A percentile compares a stretch with the other conserved stretches of the same genome.
Evolutionary conservation across 2,329 filamentous ascomycete species (phyloP).

Genomic region (Penicillium corylophilum): DNA sequence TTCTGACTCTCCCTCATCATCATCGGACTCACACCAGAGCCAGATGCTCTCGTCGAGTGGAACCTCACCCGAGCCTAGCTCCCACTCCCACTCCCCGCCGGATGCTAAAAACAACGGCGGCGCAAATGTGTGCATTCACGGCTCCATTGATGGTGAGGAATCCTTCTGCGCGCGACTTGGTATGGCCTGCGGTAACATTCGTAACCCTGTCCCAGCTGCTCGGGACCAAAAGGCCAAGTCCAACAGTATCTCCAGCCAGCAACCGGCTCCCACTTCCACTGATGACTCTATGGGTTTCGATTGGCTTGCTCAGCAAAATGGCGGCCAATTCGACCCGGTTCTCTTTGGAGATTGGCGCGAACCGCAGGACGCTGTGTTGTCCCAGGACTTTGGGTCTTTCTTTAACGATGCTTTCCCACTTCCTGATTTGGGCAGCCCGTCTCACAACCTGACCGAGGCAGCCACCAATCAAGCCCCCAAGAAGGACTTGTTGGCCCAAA

Average conservation of each 20-base stretch:
- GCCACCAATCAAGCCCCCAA: conserved; percentile 46
- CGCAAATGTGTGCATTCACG: conserved; percentile 29
- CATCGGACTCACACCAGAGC: conserved; percentile 48
- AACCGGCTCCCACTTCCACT: conserved; percentile 8
- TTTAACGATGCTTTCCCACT: conserved; percentile 75
- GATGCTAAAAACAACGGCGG: conserved; percentile 35
- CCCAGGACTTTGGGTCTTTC: conserved; percentile 69
- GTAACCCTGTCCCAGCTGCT: conserved; percentile 44
- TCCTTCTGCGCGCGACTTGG: conserved; percentile 46
- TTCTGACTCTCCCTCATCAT: conserved; percentile 50
- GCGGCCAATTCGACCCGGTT: conserved; percentile 84
- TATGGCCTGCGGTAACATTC: conserved; percentile 47
- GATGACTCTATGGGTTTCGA: conserved; percentile 46
- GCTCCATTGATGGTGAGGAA: conserved; percentile 43
- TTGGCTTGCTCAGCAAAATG: conserved; percentile 77
- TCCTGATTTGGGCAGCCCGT: conserved; percentile 75
- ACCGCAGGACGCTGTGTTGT: conserved; percentile 75
- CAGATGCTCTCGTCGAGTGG: conserved; percentile 47
- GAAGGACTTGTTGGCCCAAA: conserved; percentile 72
- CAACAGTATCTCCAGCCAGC: conserved; percentile 31
- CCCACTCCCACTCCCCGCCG: conserved; percentile 45
- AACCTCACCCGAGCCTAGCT: conserved; percentile 50
- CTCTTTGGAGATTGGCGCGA: conserved; percentile 92
- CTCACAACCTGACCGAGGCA: conserved; percentile 57
- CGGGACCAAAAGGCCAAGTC: conserved; percentile 27